Conservation (phyloP, 2,329 filamentous ascomycete genomes). For the Ilyonectria destructans region DNA sequence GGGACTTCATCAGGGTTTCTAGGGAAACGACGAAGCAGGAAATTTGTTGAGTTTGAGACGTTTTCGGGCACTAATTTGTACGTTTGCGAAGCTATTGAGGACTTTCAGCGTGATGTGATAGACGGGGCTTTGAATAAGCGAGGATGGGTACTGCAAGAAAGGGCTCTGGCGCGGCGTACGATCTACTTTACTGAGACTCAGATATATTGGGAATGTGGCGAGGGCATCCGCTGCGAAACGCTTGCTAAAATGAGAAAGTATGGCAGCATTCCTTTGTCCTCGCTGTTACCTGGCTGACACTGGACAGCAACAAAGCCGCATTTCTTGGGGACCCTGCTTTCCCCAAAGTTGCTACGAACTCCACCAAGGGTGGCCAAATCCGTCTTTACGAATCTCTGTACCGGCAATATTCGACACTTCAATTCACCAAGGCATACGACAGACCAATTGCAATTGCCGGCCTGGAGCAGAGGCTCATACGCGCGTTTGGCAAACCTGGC, state of each 20-base stretch:
- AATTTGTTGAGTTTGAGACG: constrained; percentile 16
- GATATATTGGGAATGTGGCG: constrained; percentile 41
- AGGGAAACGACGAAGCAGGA: constrained; percentile 11
- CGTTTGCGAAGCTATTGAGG: constrained; percentile 34
- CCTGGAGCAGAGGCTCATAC: constrained; percentile 33
- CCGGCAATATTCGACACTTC: constrained; percentile 36
- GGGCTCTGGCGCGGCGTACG: constrained; percentile 37
- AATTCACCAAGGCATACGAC: constrained; percentile 32
- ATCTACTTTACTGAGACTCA: constrained; percentile 40
- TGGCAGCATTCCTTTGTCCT: not conserved
- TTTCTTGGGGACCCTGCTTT: constrained; percentile 44
- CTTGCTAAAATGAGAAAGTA: constrained; percentile 37
- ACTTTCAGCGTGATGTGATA: constrained; percentile 37
- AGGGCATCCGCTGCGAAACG: constrained; percentile 37
- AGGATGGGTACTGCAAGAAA: constrained; percentile 33
- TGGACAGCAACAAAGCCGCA: constrained; percentile 9
- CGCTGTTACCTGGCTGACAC: not conserved
- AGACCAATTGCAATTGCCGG: constrained; percentile 41
- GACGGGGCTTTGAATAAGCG: constrained; percentile 26
- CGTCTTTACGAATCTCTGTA: constrained; percentile 38
- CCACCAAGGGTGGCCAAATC: constrained; percentile 35
- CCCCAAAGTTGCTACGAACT: constrained; percentile 23
- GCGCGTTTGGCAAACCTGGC: constrained; percentile 32
- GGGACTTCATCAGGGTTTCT: constrained; percentile 16
- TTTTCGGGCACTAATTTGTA: constrained; percentile 5